Evolutionary conservation across 331 rosid species (phyloP).

Genomic region (Spiraea crenata): DNA sequence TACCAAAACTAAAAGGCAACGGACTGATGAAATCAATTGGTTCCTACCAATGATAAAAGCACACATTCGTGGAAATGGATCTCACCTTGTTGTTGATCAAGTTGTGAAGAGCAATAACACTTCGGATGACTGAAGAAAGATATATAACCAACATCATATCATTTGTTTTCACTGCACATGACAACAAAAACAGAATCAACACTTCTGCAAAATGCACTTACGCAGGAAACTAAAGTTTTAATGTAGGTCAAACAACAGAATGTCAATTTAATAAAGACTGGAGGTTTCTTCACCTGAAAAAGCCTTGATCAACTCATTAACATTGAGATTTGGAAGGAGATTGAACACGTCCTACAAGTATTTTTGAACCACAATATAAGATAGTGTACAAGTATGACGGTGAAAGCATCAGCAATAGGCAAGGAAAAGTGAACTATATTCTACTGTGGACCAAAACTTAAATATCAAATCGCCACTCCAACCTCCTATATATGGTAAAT

Average conservation of each 20-base stretch:
- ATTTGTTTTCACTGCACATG: slow-evolving; percentile 63
- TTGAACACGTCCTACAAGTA: slow-evolving; percentile 51
- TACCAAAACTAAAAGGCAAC: too few species aligned
- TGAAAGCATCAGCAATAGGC: neutral
- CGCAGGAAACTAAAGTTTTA: neutral
- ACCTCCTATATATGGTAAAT: too few species aligned
- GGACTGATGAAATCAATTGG: too few species aligned
- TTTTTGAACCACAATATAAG: neutral
- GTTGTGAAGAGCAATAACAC: slow-evolving; percentile 86
- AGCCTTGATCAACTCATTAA: slow-evolving; percentile 48
- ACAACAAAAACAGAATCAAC: neutral
- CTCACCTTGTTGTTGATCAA: slow-evolving; percentile 79
- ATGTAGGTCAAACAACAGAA: neutral
- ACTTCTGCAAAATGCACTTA: neutral
- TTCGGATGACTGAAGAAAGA: slow-evolving; percentile 76
- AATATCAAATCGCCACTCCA: too few species aligned
- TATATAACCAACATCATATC: slow-evolving; percentile 90
- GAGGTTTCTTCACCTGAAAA: slow-evolving; percentile 37
- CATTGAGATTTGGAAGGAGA: slow-evolving; percentile 55
- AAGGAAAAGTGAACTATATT: neutral
- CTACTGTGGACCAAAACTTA: too few species aligned
- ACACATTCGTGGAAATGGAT: slow-evolving; percentile 6
- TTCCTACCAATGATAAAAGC: neutral
- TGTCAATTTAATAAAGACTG: neutral
- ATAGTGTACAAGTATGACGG: neutral